These are phyloP conservation scores for Gonium pectorale DNA, from an alignment of 139 green algal species.

Conservation along the genomic window DNA sequence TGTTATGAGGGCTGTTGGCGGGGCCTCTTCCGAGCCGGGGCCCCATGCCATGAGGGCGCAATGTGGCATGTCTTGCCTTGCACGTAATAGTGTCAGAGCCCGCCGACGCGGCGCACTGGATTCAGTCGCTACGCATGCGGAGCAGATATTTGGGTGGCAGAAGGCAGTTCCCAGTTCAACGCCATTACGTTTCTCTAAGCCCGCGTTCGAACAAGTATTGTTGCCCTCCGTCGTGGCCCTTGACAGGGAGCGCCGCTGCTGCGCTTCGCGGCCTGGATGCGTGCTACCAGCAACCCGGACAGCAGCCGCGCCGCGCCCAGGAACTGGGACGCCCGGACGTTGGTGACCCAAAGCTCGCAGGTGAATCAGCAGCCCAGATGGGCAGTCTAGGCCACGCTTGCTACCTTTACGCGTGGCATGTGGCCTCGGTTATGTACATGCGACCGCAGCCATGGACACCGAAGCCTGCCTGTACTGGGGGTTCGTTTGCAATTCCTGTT, in stretches of 20 bases:
- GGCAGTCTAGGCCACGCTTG: background rate
- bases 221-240: background rate
- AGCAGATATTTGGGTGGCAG: background rate
- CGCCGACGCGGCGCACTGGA: too few relatives aligned
- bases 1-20: too few relatives aligned
- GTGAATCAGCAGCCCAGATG: background rate
- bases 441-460: background rate
- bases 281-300: background rate
- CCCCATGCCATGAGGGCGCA: slow-evolving; percentile 1
- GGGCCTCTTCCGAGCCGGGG: too few relatives aligned
- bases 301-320: background rate
- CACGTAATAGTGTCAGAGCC: background rate
- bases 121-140: too few relatives aligned
- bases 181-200: background rate
- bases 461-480: too few relatives aligned
- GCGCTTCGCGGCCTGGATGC: slow-evolving; percentile 20
- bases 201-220: background rate
- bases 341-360: background rate
- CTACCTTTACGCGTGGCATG: background rate
- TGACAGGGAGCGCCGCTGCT: slow-evolving; percentile 14
- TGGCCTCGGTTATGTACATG: background rate
- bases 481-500: background rate
- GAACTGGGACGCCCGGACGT: slow-evolving; percentile 13
- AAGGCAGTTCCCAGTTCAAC: background rate
- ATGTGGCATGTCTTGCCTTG: background rate